Conservation (phyloP, 163 green algal species). For the Scenedesmus sp. region DNA sequence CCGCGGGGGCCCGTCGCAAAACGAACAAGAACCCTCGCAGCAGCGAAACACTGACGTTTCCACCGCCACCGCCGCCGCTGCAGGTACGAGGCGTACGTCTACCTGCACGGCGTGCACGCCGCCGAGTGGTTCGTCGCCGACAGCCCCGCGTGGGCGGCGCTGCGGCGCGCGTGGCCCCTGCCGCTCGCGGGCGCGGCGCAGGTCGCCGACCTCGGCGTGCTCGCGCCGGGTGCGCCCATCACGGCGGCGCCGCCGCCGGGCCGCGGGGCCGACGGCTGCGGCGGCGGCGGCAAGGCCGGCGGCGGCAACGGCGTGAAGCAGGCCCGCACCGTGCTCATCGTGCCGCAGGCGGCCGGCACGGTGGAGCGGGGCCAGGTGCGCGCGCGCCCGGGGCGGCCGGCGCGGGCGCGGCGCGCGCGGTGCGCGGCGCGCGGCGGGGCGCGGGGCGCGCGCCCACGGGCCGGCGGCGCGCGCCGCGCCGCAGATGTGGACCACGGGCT, state of each 20-base stretch:
- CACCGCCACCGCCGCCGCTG: neutral
- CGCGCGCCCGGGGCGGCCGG: neutral
- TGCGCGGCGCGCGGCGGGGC: neutral
- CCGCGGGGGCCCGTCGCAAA: too few species aligned
- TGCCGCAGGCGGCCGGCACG: slow-evolving; percentile 13
- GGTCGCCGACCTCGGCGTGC: neutral
- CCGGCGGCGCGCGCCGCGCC: neutral
- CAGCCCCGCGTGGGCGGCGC: slow-evolving; percentile 12
- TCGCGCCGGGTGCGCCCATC: too few species aligned
- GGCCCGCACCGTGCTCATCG: neutral
- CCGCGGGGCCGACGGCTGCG: neutral
- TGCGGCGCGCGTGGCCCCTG: neutral
- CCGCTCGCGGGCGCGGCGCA: neutral
- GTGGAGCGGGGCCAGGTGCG: neutral
- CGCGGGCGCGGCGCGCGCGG: too few species aligned
- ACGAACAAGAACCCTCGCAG: too few species aligned
- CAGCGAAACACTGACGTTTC: too few species aligned
- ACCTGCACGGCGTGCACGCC: slow-evolving; percentile 10
- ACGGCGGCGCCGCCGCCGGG: neutral
- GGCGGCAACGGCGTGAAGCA: neutral
- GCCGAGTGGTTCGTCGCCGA: slow-evolving; percentile 15
- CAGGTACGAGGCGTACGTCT: slow-evolving; percentile 14
- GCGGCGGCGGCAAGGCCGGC: neutral
- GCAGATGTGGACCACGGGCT: slow-evolving; percentile 28
- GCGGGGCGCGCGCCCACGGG: neutral